These are phyloP conservation scores for Tricholoma bakamatsutake DNA, from an alignment of 768 basidiomycete species.

Conservation along the genomic window DNA sequence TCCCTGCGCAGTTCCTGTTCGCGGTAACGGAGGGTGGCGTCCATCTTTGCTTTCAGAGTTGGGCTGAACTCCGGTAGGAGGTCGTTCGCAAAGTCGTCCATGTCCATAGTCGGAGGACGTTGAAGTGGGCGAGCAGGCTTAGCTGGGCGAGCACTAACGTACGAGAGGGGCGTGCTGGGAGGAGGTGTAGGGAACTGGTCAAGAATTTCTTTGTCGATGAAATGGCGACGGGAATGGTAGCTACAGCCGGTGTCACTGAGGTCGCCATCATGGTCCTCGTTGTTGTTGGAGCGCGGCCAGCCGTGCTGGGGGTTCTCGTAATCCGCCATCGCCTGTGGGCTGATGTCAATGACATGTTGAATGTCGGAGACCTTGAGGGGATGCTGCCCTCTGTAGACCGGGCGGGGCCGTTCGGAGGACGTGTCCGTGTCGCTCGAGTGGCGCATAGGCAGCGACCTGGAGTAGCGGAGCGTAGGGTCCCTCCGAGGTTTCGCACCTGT, in stretches of 20 bases:
- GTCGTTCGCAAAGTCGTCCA: not conserved
- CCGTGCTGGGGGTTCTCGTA: conserved; percentile 5
- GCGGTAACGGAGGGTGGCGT: not conserved
- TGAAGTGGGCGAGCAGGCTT: not conserved
- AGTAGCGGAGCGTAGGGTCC: conserved; percentile 12
- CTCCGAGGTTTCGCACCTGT: conserved; percentile 1
- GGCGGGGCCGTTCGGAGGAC: conserved; percentile 5
- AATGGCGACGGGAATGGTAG: not conserved
- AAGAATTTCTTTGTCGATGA: conserved; percentile 8
- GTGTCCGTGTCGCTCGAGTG: conserved; percentile 15
- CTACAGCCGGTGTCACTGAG: not conserved
- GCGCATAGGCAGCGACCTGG: conserved; percentile 19
- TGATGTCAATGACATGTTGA: conserved; percentile 10
- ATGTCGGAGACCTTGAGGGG: conserved; percentile 11
- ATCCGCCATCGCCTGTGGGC: not conserved
- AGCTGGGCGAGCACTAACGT: not conserved
- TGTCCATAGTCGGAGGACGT: conserved; percentile 8
- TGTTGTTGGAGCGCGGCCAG: conserved; percentile 2
- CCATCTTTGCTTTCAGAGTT: conserved; percentile 8
- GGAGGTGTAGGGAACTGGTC: conserved; percentile 11
- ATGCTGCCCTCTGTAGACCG: conserved; percentile 9
- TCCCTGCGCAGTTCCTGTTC: not conserved
- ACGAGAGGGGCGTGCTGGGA: not conserved
- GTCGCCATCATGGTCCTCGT: not conserved
- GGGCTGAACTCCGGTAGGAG: conserved; percentile 7